Evolutionary conservation across 345 rosid species (phyloP).

Genomic region (Erucastrum elatum): DNA sequence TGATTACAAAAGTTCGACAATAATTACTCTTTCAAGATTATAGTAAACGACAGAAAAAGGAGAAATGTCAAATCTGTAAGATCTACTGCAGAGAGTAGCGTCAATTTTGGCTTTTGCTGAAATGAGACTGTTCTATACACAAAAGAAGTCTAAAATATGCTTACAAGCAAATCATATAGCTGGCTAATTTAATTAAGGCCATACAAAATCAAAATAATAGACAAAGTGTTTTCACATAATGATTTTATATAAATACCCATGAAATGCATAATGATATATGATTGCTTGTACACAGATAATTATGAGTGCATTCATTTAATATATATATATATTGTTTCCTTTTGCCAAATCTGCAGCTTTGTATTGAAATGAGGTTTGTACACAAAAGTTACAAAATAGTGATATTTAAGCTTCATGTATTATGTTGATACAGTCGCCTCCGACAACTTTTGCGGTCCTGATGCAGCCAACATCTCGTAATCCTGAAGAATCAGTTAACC

Average conservation of each 20-base stretch:
- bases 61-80: slow-evolving; percentile 25
- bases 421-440: slow-evolving; percentile 47
- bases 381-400: not conserved
- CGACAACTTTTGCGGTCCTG: slow-evolving; percentile 44
- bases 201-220: not conserved
- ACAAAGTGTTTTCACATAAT: not conserved
- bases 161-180: not conserved
- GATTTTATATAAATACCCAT: not conserved
- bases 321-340: not conserved
- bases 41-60: not conserved
- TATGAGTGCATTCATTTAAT: not conserved
- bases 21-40: slow-evolving; percentile 23
- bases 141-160: not conserved
- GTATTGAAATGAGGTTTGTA: not conserved
- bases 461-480: slow-evolving; percentile 49
- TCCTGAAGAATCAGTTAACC: slow-evolving; percentile 44
- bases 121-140: slow-evolving; percentile 16
- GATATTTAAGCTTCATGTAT: not conserved
- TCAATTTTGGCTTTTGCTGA: slow-evolving; percentile 12
- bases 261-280: not conserved
- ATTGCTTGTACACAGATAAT: not conserved
- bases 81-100: slow-evolving; percentile 22
- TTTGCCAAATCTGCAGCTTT: not conserved
- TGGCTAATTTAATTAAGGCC: not conserved
- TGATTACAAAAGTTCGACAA: slow-evolving; percentile 20